These are phyloP conservation scores for Catenaria anguillulae DNA, from an alignment of 371 early-diverging fungal genomes.

Conservation along the genomic window DNA sequence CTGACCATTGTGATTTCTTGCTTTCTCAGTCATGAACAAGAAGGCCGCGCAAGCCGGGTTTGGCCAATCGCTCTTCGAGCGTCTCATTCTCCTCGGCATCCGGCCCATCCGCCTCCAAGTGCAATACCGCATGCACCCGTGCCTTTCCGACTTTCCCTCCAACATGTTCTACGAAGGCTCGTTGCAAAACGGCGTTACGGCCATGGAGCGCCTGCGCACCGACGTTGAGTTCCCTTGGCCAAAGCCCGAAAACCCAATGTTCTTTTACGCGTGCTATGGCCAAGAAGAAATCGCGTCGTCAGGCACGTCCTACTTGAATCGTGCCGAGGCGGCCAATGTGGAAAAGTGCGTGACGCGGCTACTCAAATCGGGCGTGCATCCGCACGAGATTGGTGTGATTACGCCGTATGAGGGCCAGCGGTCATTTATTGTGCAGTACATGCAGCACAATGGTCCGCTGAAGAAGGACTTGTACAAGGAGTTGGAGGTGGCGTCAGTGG, in stretches of 20 bases:
- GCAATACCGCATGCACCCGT: slow-evolving; percentile 98
- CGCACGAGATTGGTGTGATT: slow-evolving; percentile 94
- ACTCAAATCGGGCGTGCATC: slow-evolving; percentile 70
- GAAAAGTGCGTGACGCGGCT: slow-evolving; percentile 91
- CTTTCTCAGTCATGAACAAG: slow-evolving; percentile 91
- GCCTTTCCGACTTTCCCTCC: slow-evolving; percentile 91
- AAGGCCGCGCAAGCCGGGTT: slow-evolving; percentile 89
- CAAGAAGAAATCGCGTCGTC: slow-evolving; percentile 91
- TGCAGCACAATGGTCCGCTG: slow-evolving; percentile 81
- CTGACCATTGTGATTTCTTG: too few relatives aligned
- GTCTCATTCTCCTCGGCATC: slow-evolving; percentile 78
- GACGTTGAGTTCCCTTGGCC: slow-evolving; percentile 94
- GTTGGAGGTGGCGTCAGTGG: slow-evolving; percentile 97
- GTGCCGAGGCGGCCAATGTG: slow-evolving; percentile 67
- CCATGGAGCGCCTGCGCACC: slow-evolving; percentile 70
- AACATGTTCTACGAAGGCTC: slow-evolving; percentile 99
- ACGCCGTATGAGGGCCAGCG: slow-evolving; percentile 99
- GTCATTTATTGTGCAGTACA: slow-evolving; percentile 79
- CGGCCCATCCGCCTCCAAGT: slow-evolving; percentile 89
- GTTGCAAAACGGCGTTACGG: slow-evolving; percentile 88
- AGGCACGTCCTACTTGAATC: slow-evolving; percentile 93
- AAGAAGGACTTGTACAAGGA: slow-evolving; percentile 85
- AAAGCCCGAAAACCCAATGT: slow-evolving; percentile 79
- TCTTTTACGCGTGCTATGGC: slow-evolving; percentile 85
- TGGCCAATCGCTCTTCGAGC: slow-evolving; percentile 92